A percentile compares a stretch with the other conserved stretches of the same genome.
Evolutionary conservation across 257 asterid species (phyloP).

Genomic region (Handroanthus guayacan): DNA sequence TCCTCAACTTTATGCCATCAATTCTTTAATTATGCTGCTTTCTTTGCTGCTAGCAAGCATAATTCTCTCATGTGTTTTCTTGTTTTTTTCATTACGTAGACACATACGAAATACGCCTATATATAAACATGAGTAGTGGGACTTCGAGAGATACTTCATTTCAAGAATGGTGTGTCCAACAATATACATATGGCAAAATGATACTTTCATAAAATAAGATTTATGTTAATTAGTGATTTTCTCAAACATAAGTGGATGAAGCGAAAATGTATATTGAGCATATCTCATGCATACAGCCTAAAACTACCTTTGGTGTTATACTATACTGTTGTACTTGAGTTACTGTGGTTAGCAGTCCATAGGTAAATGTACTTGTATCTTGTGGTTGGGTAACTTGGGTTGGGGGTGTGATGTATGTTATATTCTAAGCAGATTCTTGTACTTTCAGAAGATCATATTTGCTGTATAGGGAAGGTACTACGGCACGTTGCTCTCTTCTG

Average conservation of each 20-base stretch:
- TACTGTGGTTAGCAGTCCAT: background rate
- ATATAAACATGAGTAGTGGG: too few species aligned
- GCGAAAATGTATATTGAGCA: too few species aligned
- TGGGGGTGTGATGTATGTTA: slow-evolving; percentile 1
- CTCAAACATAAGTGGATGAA: too few species aligned
- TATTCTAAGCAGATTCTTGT: slow-evolving; percentile 35
- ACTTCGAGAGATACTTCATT: too few species aligned
- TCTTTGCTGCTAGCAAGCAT: background rate
- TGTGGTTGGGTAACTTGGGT: slow-evolving; percentile 41
- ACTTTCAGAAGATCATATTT: slow-evolving; percentile 31
- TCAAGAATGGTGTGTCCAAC: too few species aligned
- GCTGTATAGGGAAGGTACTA: slow-evolving; percentile 9
- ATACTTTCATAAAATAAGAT: too few species aligned
- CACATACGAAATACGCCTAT: too few species aligned
- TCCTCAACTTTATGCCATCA: background rate
- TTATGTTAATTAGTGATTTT: too few species aligned
- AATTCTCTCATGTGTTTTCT: too few species aligned
- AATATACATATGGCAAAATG: too few species aligned
- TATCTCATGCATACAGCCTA: too few species aligned
- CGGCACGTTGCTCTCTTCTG: background rate
- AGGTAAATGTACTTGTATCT: slow-evolving; percentile 26
- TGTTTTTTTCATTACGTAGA: too few species aligned
- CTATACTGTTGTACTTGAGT: background rate
- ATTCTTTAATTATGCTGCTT: background rate
- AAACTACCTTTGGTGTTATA: background rate